A percentile compares a stretch with the other conserved stretches of the same genome.
These are phyloP conservation scores for Trypanosoma grayi DNA, from an alignment of 208 protist species.

Conservation along the genomic window DNA sequence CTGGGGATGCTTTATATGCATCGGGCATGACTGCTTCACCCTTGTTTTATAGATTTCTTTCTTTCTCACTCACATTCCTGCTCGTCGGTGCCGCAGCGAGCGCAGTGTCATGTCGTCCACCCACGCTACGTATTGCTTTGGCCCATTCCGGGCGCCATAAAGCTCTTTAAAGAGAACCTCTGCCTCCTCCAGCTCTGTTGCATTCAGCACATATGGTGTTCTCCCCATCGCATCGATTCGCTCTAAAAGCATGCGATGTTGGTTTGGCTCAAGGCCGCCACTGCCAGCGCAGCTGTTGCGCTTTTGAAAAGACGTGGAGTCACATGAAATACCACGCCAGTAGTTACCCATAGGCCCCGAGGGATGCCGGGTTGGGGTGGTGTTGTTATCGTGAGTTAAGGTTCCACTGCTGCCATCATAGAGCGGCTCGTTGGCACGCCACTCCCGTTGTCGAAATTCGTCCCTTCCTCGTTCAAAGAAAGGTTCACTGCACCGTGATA, in stretches of 20 bases:
- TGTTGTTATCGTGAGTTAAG: neutral
- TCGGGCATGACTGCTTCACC: neutral
- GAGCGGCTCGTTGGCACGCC: neutral
- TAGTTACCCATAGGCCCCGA: neutral
- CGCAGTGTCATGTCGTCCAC: constrained; percentile 45
- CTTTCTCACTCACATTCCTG: too few species aligned
- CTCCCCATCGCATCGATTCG: constrained; percentile 33
- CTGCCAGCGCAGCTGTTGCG: neutral
- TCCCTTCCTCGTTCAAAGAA: neutral
- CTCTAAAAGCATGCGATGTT: constrained; percentile 35
- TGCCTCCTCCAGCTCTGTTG: constrained; percentile 32
- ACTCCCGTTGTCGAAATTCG: neutral
- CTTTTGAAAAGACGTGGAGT: neutral
- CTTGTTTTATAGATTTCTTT: neutral
- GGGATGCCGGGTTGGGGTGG: too few species aligned
- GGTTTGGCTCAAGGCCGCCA: constrained; percentile 1
- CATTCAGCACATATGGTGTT: constrained; percentile 18
- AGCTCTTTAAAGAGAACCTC: constrained; percentile 46
- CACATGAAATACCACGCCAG: neutral
- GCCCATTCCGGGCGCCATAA: constrained; percentile 38
- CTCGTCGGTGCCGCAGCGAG: constrained; percentile 22
- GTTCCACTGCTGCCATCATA: neutral
- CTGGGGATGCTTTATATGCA: neutral
- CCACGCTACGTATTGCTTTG: constrained; percentile 49
- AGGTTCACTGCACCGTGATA: neutral